Evolutionary conservation across 257 asterid species (phyloP).

Genomic region (Capsicum baccatum): DNA sequence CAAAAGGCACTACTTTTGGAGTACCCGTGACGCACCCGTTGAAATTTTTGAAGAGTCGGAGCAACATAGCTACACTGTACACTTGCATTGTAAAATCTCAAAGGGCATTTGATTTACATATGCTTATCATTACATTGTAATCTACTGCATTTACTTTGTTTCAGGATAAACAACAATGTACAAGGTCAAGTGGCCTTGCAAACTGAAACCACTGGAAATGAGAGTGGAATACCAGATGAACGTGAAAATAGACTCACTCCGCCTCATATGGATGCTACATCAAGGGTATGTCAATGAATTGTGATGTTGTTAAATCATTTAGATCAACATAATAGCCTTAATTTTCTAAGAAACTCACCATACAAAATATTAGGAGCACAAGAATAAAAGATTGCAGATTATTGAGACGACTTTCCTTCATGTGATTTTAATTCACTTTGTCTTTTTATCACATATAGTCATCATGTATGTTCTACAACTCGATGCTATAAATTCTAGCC

Average conservation of each 20-base stretch:
- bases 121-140: constrained; percentile 20
- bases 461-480: background rate
- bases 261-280: constrained; percentile 20
- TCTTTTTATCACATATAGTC: background rate
- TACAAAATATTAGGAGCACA: background rate
- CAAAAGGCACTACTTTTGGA: too few relatives aligned
- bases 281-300: constrained; percentile 30
- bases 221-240: background rate
- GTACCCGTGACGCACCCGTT: too few relatives aligned
- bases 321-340: background rate
- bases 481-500: background rate
- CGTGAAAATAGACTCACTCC: background rate
- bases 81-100: background rate
- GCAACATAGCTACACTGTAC: background rate
- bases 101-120: background rate
- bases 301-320: background rate
- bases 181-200: background rate
- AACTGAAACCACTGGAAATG: background rate
- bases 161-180: constrained; percentile 17
- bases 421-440: background rate
- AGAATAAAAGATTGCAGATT: background rate
- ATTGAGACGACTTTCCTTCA: background rate
- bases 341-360: background rate
- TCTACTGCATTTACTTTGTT: constrained; percentile 17
- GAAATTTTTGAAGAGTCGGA: too few relatives aligned